Percentiles rank a stretch among this genome's conserved stretches.
phyloP scores from a whole-genome alignment of 192 early-diverging fungal genomes.

The Geranomyces variabilis region DNA sequence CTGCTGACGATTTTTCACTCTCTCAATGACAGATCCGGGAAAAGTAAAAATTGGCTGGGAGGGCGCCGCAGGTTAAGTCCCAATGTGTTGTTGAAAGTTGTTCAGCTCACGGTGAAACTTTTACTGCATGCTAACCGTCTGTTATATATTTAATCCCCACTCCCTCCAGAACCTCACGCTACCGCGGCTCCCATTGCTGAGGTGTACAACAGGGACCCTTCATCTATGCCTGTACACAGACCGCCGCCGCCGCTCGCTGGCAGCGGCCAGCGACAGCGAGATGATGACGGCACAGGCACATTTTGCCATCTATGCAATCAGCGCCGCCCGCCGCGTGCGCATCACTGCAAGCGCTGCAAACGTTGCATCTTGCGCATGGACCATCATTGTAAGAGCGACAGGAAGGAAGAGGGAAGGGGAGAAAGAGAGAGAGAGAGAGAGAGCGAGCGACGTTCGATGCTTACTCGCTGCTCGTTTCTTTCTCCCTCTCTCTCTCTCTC shows the following conservation, averaged over 20 bases:
- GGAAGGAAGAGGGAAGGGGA: background rate
- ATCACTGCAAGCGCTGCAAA: conserved; percentile 26
- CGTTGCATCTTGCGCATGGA: conserved; percentile 29
- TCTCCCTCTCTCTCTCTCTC: too few species aligned
- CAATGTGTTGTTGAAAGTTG: too few species aligned
- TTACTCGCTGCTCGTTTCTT: too few species aligned
- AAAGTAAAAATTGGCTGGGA: conserved; percentile 15
- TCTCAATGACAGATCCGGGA: conserved; percentile 5
- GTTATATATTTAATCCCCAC: too few species aligned
- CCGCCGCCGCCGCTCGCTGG: background rate
- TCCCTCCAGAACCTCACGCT: too few species aligned
- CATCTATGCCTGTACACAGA: too few species aligned
- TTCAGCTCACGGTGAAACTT: too few species aligned
- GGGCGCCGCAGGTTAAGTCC: background rate
- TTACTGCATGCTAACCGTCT: too few species aligned
- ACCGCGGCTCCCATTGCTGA: too few species aligned
- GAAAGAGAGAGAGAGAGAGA: background rate
- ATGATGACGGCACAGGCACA: background rate
- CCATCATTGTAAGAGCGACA: conserved; percentile 21
- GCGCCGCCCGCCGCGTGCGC: conserved; percentile 20
- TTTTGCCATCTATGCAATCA: conserved; percentile 18
- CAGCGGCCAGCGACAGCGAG: too few species aligned
- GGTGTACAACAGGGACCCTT: too few species aligned
- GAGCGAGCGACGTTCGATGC: background rate
- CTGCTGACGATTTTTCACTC: background rate